Conservation (phyloP, 1,284 basidiomycete genomes). For the Schizophyllum amplum region DNA sequence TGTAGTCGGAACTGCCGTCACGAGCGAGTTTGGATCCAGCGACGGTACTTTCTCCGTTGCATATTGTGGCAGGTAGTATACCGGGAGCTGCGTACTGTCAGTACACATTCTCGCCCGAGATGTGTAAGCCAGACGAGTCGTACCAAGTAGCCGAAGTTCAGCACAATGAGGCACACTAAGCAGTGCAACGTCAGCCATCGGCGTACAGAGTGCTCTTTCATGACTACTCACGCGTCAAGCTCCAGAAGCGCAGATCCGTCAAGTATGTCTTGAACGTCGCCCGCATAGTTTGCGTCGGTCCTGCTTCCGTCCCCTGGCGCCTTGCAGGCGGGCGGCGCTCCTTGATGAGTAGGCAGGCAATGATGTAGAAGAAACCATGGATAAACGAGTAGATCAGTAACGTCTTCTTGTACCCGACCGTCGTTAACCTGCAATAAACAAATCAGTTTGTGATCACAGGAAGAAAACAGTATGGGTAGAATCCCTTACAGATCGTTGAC, state of each 20-base stretch:
- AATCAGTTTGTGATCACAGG: neutral
- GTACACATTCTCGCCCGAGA: too few species aligned
- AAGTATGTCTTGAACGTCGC: conserved; percentile 1
- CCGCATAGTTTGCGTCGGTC: conserved; percentile 16
- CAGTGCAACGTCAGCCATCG: neutral
- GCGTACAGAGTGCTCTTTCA: neutral
- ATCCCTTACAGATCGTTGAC: conserved; percentile 10
- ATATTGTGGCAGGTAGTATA: conserved; percentile 17
- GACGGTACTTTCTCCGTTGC: conserved; percentile 13
- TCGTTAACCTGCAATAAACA: conserved; percentile 11
- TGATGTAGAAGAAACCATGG: conserved; percentile 14
- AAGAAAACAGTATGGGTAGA: too few species aligned
- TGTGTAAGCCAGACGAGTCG: neutral
- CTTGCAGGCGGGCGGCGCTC: conserved; percentile 14
- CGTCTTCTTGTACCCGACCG: conserved; percentile 16
- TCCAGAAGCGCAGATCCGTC: neutral
- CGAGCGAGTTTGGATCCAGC: conserved; percentile 15
- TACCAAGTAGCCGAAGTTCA: conserved; percentile 19
- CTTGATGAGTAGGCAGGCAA: conserved; percentile 18
- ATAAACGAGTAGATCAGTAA: conserved; percentile 16
- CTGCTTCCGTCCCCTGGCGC: conserved; percentile 9
- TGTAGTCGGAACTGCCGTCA: conserved; percentile 16
- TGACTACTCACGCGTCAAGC: neutral
- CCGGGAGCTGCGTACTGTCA: conserved; percentile 15
- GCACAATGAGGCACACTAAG: conserved; percentile 14